Evolutionary conservation across 2,329 filamentous ascomycete genomes (phyloP), one percentile per base, ranked within the genome.

Genomic region (Cytospora mali): DNA sequence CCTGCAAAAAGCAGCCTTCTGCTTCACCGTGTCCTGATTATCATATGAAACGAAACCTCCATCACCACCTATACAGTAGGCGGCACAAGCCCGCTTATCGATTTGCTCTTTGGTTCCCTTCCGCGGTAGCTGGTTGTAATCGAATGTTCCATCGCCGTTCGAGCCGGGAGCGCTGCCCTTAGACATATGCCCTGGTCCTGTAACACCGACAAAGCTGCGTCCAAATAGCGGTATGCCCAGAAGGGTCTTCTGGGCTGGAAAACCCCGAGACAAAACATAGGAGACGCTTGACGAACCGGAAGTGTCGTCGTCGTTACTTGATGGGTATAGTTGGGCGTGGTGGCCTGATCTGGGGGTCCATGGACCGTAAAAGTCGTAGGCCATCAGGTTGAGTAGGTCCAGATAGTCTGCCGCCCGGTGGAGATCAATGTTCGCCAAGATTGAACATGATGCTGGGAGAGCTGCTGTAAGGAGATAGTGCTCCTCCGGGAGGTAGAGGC

Each of bases 31-130:
- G 50, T 88, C 84, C 4, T 88, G 86, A 67, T 89, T 93, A 74
- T 95, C 91, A 72, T 94, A 95, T 2, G 85, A 89, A 49, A 94
- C 85, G 68, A 93, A 93, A 0, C 90, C 91, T 3, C 89, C 89
- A 69, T 92, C 90, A 1, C 83, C 87, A 6, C 90, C 89, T 2
- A 86, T 77, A 69, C 90, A 94, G 69, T 85, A 89, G 6, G 91
- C 90, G 21, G 90, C 89, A 14, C 88, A 87, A 29, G 84, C 77
- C 21, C 84, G 78, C 68, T 84, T 84, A 74, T 95, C 90, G 21
- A 91, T 80, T 51, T 83, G 77, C 72, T 94, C 91, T 69, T 84
- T 82, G 27, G 88, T 81, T 6, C 81, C 81, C 31, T 76, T 77
- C 35, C 82, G 75, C 23, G 91, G 91, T 9, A 95, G 80, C 60